Conservation (phyloP, 345 rosid species). For the Leavenworthia alabamica region DNA sequence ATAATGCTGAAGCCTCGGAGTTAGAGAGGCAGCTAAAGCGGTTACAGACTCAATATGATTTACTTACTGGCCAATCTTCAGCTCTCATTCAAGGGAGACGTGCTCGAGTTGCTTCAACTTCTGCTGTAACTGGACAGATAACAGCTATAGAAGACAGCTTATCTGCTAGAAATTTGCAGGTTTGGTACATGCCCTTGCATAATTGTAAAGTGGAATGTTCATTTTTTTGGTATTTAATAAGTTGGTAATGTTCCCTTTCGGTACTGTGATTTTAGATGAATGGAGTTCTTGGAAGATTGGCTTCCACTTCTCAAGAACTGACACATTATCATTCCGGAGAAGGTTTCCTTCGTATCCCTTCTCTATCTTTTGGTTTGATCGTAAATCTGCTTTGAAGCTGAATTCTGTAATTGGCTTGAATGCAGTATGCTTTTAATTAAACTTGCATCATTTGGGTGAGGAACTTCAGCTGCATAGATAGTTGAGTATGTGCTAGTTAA, state of each 20-base stretch:
- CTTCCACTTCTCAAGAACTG: slow-evolving; percentile 82
- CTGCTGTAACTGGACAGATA: slow-evolving; percentile 76
- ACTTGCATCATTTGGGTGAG: neutral
- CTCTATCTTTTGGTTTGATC: neutral
- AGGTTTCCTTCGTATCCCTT: slow-evolving; percentile 37
- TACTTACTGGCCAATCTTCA: slow-evolving; percentile 79
- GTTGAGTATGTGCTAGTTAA: neutral
- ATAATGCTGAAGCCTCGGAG: slow-evolving; percentile 72
- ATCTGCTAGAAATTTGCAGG: slow-evolving; percentile 76
- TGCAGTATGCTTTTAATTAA: neutral
- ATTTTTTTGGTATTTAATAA: neutral
- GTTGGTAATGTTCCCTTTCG: neutral
- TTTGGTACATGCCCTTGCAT: slow-evolving; percentile 10
- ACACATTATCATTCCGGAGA: slow-evolving; percentile 86
- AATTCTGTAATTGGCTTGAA: neutral
- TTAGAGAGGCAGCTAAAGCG: slow-evolving; percentile 79
- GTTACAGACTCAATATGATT: slow-evolving; percentile 78
- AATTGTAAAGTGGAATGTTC: neutral
- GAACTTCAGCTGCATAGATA: slow-evolving; percentile 13
- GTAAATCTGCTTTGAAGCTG: neutral
- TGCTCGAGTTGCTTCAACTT: slow-evolving; percentile 85
- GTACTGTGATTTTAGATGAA: slow-evolving; percentile 56
- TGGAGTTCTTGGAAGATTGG: slow-evolving; percentile 80
- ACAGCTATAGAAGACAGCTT: slow-evolving; percentile 71
- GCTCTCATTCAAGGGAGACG: slow-evolving; percentile 86